Base-by-base conservation (phyloP, 2,329 filamentous ascomycete species). In the Gyromitra esculenta region DNA sequence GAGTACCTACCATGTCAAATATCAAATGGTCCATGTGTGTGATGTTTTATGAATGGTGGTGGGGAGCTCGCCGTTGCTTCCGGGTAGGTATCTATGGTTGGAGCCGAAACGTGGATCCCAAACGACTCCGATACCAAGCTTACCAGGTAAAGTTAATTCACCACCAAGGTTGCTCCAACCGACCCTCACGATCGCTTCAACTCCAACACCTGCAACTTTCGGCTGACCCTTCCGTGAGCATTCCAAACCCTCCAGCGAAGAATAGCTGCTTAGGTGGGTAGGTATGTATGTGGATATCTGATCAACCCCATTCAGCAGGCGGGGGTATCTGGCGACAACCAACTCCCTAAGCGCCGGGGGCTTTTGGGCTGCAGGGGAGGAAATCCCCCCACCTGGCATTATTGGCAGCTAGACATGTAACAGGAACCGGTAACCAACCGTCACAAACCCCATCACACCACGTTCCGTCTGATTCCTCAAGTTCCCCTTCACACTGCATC, bases 341-440 rank as follows among this genome's bases (percentile, higher is more conserved):
- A 54, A n/a, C 54, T 57, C 54, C 31, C 39, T 75, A 75, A 71
- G 72, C 72, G 72, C 72, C 50, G 72, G 72, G 35, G 57, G 43
- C 70, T 66, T 73, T 60, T 48, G 41, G 35, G 57, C 66, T 57
- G 64, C 71, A 69, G 71, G 54, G 54, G 21, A 54, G 39, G 35
- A 8, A 11, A 62, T 31, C 21, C 45, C 70, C 13, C 54, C 72
- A 11, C 57, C 59, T 59, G 39, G 56, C 56, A 60, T 45, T 45
- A 15, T 6, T n/a, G 68, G 35, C 57, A 41, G 57, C 37, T 39
- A 57, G 39, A 56, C 7, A 39, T 60, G 57, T 43, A 75, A 50
- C 65, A 54, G 67, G 13, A 45, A 15, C 43, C 25, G 31, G 62
- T 56, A 71, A n/a, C 72, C 72, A 75, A 70, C 59, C 72, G 25